Evolutionary conservation across 2,329 filamentous ascomycete genomes (phyloP), one percentile per base, ranked within the genome.

Genomic region (Hirsutella rhossiliensis): DNA sequence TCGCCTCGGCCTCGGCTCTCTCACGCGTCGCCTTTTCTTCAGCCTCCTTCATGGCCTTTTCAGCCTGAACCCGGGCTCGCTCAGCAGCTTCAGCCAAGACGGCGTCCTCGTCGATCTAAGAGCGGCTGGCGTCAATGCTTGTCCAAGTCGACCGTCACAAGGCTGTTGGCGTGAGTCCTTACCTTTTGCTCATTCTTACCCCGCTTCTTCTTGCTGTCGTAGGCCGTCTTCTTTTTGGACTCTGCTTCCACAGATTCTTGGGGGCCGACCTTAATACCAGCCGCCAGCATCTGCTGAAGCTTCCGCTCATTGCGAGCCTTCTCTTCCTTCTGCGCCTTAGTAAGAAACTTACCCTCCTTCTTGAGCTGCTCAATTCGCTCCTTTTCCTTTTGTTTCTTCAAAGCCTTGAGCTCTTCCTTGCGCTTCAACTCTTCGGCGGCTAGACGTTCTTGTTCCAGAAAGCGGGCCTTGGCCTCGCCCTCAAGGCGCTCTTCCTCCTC

Each of bases 381-480:
- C 70, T 85, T 90, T 56, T 94, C 87, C 60, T 78, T 87, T 56
- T 87, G 84, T 71, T 90, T 92, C 73, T 85, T 90, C 38, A 79
- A 65, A 2, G 80, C 79, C 63, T 78, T 86, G 42, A 80, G 78
- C 57, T 90, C 87, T 55, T 86, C 84, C 51, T 70, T 80, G 46
- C 72, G 74, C 65, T 80, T 79, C 45, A 67, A 62, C 55, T 89
- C 85, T 61, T 90, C 87, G 9, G 71, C 77, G 34, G 73, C 75
- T 43, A 65, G 61, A 40, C 72, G 71, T 59, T 86, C 80, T 47
- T 82, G 72, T 53, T 84, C 83, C 54, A 80, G 82, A 27, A 79
- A 61, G 17, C 73, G 71, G 11, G 73, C 75, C 60, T 76, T 78
- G 52, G 85, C 80, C 55, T 86, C 83, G 7, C 75, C 80, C 5